Evolutionary conservation across 2,329 filamentous ascomycete species (phyloP).

Genomic region (Colletotrichum theobromicola): DNA sequence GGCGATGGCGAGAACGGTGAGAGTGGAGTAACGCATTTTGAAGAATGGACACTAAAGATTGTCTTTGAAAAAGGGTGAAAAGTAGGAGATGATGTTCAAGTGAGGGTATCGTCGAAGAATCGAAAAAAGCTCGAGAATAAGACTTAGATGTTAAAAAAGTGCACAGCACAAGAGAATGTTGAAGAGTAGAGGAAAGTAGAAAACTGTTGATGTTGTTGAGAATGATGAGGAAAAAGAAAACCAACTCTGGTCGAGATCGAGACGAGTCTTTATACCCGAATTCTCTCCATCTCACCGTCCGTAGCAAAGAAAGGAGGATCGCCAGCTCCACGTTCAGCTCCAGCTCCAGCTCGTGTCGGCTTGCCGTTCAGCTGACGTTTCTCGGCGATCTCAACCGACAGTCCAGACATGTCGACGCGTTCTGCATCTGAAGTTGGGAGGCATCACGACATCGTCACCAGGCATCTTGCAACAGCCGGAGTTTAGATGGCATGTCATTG

Average conservation of each 20-base stretch:
- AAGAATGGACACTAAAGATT: background rate
- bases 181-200: background rate
- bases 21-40: background rate
- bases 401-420: background rate
- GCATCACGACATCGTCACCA: background rate
- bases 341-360: background rate
- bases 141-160: background rate
- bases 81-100: background rate
- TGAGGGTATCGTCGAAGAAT: background rate
- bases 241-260: background rate
- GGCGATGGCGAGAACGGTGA: background rate
- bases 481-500: slow-evolving; percentile 4
- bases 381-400: background rate
- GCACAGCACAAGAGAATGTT: background rate
- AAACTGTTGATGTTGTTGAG: background rate
- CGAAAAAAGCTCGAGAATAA: background rate
- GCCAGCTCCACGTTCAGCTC: background rate
- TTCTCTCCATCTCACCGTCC: background rate
- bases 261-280: background rate
- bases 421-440: background rate
- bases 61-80: background rate
- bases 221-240: background rate
- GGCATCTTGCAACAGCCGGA: slow-evolving; percentile 4
- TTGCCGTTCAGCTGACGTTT: slow-evolving; percentile 1
- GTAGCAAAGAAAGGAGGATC: background rate